A percentile compares a stretch with the other conserved stretches of the same genome.
Conservation (phyloP, 257 asterid species). For the Ballota nigra region DNA sequence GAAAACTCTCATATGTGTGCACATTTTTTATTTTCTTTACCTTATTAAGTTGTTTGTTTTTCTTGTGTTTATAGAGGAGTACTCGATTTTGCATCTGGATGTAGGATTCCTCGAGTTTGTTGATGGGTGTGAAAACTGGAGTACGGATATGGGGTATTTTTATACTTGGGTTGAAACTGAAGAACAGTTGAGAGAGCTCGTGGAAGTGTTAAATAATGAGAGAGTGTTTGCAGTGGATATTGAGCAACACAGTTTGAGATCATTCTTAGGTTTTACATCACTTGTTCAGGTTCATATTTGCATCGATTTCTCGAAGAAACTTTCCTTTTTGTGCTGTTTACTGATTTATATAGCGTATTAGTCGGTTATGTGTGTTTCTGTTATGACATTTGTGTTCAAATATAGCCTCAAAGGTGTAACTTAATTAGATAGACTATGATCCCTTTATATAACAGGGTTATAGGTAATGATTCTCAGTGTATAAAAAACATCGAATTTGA, state of each 20-base stretch:
- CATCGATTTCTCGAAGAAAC: neutral
- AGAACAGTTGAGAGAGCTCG: slow-evolving; percentile 57
- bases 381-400: too few species aligned
- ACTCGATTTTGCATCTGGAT: slow-evolving; percentile 62
- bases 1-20: neutral
- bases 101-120: slow-evolving; percentile 46
- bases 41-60: neutral
- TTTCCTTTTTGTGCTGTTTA: neutral
- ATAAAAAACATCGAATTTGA: too few species aligned
- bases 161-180: slow-evolving; percentile 66
- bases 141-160: slow-evolving; percentile 39
- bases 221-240: slow-evolving; percentile 82
- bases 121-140: slow-evolving; percentile 37
- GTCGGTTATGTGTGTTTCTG: too few species aligned
- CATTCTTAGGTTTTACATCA: slow-evolving; percentile 89
- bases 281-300: slow-evolving; percentile 67
- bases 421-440: too few species aligned
- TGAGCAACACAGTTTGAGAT: slow-evolving; percentile 88
- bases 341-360: too few species aligned
- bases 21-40: neutral
- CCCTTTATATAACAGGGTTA: too few species aligned
- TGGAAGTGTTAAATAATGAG: slow-evolving; percentile 58
- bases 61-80: slow-evolving; percentile 41
- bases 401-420: too few species aligned
- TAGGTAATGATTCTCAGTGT: too few species aligned